Base-by-base conservation (phyloP, 2,329 filamentous ascomycete genomes). In the Verticillium nonalfalfae region DNA sequence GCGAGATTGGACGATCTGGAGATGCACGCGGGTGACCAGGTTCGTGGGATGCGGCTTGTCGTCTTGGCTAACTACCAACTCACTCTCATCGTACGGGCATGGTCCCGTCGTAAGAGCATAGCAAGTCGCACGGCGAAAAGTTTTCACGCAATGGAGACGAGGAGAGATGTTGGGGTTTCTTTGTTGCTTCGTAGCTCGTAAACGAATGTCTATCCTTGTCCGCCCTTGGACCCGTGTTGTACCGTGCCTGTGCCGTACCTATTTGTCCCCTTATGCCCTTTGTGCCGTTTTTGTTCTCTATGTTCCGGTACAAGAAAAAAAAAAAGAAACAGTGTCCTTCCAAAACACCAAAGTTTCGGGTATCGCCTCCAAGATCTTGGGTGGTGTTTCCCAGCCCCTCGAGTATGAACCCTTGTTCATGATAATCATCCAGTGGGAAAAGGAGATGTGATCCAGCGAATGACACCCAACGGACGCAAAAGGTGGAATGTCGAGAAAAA, bases 381-480 rank as follows among this genome's bases (percentile, higher is more conserved):
- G 45, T 52, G 18, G 33, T 34, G n/a, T 15, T 36, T 14, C 33
- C 34, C 11, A 36, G 31, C 45, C 45, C 54, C 54, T 31, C 13
- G 54, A 56, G 26, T 56, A 13, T 56, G 31, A 56, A 56, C 31
- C 33, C 54, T 56, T 35, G 54, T 56, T 35, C 54, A 26, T 62
- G 18, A 33, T 59, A 61, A 56, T 31, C 61, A 63, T 62, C 63
- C 60, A 62, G 59, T 60, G 59, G 63, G 56, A 56, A 64, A 61
- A 38, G 56, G n/a, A 39, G 31, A 58, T 52, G 40, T 39, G 45
- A 61, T 61, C 59, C 64, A 63, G 59, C 61, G 64, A 64, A 60
- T 61, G 61, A 61, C 60, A 60, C 62, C 66, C 65, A 64, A 62
- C 61, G 62, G 63, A 61, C 62, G 62, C 63, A 60, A 68, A 69